Evolutionary conservation across 192 early-diverging fungal species (phyloP), one percentile per base, ranked within the genome.

Genomic region (Mortierella antarctica): DNA sequence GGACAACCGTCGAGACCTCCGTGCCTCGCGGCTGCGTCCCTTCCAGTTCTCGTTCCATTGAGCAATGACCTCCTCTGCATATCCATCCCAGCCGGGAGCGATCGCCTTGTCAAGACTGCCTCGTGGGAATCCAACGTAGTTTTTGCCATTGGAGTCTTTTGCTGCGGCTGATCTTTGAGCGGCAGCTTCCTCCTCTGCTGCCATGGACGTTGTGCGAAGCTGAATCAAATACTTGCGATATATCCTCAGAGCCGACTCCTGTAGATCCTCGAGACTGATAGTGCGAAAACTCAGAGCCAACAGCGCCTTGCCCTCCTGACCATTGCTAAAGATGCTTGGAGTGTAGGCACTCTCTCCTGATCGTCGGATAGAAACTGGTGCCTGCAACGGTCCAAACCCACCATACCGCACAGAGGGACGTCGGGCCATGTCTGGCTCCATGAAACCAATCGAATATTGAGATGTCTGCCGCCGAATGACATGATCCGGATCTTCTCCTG

Each of bases 41-140:
- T 49, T 67, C 77, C 77, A 80, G n/a, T 68, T 80, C 23, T 72
- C 65, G 44, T 80, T 72, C 77, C 77, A 80, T n/a, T 72, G 59
- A 12, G 70, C 61, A 58, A 80, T 80, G 14, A 80, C 65, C 40
- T 80, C 65, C 48, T 80, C 77, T 6, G 70, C 77, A 58, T 80
- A 72, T n/a, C 70, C 77, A 57, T 72, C 65, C 74, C 67, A 80
- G 0, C 65, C 77, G 40, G 59, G 65, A 0, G 54, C 70, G 48
- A 72, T 58, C 1, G 60, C 13, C 20, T 69, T 76, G n/a, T 76
- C 74, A 39, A 76, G 10, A 20, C 66, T 76, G 20, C 42, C 46
- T 20, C 66, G 66, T 20, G 7, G 56, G 20, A 17, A 23, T 4
- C 46, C 52, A 17, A 20, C 31, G 15, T 48, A 12, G n/a, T 53